Percentiles rank a stretch among this genome's conserved stretches.
Conservation (phyloP, 2,329 filamentous ascomycete genomes). For the Amylocarpus encephaloides region DNA sequence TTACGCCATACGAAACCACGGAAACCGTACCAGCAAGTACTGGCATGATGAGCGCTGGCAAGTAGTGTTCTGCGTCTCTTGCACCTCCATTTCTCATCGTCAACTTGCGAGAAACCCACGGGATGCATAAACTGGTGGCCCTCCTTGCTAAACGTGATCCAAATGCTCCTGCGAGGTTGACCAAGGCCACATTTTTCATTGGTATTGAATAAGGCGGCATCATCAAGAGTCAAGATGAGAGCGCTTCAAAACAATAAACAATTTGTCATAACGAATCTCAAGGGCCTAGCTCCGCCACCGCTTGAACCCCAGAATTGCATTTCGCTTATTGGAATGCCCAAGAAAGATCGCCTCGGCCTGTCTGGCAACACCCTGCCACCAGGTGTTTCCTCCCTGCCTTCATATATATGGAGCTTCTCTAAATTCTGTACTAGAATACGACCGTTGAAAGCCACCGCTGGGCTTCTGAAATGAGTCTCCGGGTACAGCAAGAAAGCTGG, state of each 20-base stretch:
- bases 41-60: constrained; percentile 17
- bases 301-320: constrained; percentile 8
- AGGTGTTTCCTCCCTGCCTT: constrained; percentile 13
- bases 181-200: not conserved
- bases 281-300: constrained; percentile 5
- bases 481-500: constrained; percentile 10
- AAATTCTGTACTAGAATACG: constrained; percentile 10
- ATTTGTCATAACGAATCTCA: not conserved
- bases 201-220: constrained; percentile 4
- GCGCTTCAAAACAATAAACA: too few relatives aligned
- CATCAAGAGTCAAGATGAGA: too few relatives aligned
- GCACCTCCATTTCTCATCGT: constrained; percentile 13
- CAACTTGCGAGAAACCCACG: not conserved
- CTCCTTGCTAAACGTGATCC: constrained; percentile 3
- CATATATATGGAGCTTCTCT: constrained; percentile 14
- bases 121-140: not conserved
- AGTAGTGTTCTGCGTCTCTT: constrained; percentile 17
- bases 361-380: constrained; percentile 12
- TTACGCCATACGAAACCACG: constrained; percentile 10
- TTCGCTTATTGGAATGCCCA: not conserved
- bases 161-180: constrained; percentile 3
- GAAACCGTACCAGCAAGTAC: constrained; percentile 8
- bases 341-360: not conserved
- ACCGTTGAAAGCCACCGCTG: constrained; percentile 14
- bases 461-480: constrained; percentile 14